Percentiles rank a stretch among this genome's conserved stretches.
These are phyloP conservation scores for Knufia petricola DNA, from an alignment of 2,329 filamentous ascomycete genomes.

Conservation along the genomic window DNA sequence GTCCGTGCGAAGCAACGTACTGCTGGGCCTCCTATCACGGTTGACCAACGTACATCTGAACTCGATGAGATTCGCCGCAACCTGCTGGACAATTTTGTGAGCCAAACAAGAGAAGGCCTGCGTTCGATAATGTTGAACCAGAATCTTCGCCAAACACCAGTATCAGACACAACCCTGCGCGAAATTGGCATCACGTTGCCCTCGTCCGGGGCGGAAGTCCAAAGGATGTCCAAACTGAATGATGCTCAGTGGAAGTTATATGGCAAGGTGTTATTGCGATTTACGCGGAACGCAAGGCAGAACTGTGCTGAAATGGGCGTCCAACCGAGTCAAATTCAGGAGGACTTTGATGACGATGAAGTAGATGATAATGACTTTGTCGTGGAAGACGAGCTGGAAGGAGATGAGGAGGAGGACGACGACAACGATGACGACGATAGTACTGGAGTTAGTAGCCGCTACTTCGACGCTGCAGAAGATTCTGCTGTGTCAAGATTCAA, in stretches of 20 bases:
- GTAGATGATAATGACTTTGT: constrained; percentile 26
- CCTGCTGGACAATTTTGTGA: constrained; percentile 40
- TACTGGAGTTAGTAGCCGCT: constrained; percentile 17
- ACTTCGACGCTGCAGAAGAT: constrained; percentile 19
- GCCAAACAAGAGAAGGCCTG: constrained; percentile 35
- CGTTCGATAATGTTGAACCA: constrained; percentile 35
- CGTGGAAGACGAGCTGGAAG: constrained; percentile 16
- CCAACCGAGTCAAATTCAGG: constrained; percentile 26
- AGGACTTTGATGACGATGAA: constrained; percentile 38
- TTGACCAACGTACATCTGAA: constrained; percentile 33
- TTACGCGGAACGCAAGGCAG: constrained; percentile 1
- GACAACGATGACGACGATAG: constrained; percentile 9
- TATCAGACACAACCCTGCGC: constrained; percentile 37
- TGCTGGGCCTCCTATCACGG: constrained; percentile 37
- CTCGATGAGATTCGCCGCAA: constrained; percentile 35
- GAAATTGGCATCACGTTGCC: constrained; percentile 42
- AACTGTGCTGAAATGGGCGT: constrained; percentile 4
- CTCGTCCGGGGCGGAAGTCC: constrained; percentile 32
- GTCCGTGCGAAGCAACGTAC: constrained; percentile 15
- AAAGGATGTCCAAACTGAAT: constrained; percentile 31
- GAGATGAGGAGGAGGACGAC: constrained; percentile 14
- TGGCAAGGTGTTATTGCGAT: constrained; percentile 33
- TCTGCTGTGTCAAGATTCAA: constrained; percentile 12
- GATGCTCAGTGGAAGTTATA: constrained; percentile 36
- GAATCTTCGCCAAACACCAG: constrained; percentile 36